These are phyloP conservation scores for Turnera subulata DNA, from an alignment of 345 rosid species.

Conservation along the genomic window DNA sequence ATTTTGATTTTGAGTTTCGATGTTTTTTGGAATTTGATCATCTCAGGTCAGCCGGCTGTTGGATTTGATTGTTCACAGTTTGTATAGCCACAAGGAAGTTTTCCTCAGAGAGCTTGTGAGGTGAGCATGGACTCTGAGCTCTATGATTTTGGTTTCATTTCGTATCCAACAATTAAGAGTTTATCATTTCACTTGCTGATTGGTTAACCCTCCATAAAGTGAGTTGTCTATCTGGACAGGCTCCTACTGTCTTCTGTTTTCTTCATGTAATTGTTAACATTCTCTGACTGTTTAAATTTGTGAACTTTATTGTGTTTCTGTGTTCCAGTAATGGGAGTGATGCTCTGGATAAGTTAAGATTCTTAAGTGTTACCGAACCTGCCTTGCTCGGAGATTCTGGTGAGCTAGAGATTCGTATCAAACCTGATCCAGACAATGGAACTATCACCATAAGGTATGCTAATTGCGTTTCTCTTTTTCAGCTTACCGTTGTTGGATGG, in stretches of 20 bases:
- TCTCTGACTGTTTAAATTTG: background rate
- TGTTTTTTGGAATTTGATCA: slow-evolving; percentile 5
- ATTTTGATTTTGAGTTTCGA: too few relatives aligned
- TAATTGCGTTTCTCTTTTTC: background rate
- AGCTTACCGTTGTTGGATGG: background rate
- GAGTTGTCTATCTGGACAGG: background rate
- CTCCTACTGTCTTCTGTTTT: background rate
- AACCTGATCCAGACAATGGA: slow-evolving; percentile 85
- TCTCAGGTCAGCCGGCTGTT: slow-evolving; percentile 78
- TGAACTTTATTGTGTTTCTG: slow-evolving; percentile 3
- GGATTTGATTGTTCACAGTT: slow-evolving; percentile 82
- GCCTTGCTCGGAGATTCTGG: slow-evolving; percentile 86
- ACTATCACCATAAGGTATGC: slow-evolving; percentile 73
- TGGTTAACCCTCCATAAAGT: background rate
- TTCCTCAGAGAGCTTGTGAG: slow-evolving; percentile 95
- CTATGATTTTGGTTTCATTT: background rate
- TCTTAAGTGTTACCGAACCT: slow-evolving; percentile 92
- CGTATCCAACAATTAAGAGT: background rate
- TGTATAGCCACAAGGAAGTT: slow-evolving; percentile 77
- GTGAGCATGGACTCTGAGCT: slow-evolving; percentile 29
- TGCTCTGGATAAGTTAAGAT: slow-evolving; percentile 95
- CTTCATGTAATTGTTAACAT: background rate
- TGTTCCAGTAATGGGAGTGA: slow-evolving; percentile 89
- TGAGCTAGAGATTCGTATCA: slow-evolving; percentile 82
- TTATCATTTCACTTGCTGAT: background rate